phyloP scores from a whole-genome alignment of 257 asterid species.

The Solanum rostratum region DNA sequence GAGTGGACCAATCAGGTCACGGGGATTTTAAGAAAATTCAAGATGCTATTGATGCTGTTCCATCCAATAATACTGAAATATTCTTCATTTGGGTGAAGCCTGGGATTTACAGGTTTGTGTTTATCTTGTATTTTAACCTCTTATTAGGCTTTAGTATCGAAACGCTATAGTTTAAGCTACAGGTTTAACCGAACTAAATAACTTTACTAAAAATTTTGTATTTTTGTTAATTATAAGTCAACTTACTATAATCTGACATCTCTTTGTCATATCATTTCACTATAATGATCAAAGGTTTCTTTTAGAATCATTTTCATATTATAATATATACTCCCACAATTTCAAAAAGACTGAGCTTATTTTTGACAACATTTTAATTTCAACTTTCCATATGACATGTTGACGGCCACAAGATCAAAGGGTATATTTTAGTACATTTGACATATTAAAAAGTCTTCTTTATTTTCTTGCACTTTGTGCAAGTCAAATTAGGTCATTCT shows the following conservation, averaged over 20 bases:
- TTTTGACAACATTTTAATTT: no score
- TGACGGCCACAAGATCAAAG: no score
- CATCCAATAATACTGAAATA: conserved; percentile 22
- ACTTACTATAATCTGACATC: background rate
- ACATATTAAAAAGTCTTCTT: no score
- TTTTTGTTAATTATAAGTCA: background rate
- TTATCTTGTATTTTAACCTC: background rate
- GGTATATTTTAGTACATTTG: no score
- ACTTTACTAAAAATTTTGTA: background rate
- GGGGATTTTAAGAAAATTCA: conserved; percentile 33
- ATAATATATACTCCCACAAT: background rate
- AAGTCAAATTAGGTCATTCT: no score
- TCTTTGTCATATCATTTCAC: background rate
- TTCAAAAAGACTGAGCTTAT: no score
- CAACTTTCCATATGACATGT: no score
- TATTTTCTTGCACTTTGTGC: no score
- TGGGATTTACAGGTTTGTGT: conserved; percentile 28
- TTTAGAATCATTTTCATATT: background rate
- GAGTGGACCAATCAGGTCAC: conserved; percentile 35
- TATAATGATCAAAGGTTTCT: background rate
- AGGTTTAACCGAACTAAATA: background rate
- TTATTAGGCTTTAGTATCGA: background rate
- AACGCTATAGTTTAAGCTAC: background rate
- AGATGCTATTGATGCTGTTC: conserved; percentile 40
- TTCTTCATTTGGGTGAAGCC: conserved; percentile 36